Evolutionary conservation across 768 basidiomycete genomes (phyloP).

Genomic region (Calocera viscosa): DNA sequence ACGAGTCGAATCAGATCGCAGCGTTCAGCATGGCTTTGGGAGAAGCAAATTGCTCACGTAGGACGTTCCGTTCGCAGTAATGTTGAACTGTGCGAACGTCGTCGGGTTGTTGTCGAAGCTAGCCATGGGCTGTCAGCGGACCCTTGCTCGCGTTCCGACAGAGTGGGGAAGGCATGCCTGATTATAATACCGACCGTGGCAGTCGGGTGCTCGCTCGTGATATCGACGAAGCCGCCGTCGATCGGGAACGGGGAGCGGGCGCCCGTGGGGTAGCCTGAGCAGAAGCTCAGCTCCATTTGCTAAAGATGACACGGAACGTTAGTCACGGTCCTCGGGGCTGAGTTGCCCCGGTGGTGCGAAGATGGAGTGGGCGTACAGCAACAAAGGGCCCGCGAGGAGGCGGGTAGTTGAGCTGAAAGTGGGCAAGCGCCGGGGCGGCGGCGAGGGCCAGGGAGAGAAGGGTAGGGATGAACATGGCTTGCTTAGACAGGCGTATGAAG

Average conservation of each 20-base stretch:
- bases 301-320: neutral
- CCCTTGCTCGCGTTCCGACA: neutral
- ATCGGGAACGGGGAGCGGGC: conserved; percentile 63
- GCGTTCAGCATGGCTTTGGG: neutral
- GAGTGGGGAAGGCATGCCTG: neutral
- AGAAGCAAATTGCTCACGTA: neutral
- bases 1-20: no score
- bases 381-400: conserved; percentile 56
- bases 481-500: no score
- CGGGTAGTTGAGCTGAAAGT: conserved; percentile 74
- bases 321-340: conserved; percentile 16
- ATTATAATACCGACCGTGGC: conserved; percentile 28
- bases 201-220: conserved; percentile 51
- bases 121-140: neutral
- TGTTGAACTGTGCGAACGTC: conserved; percentile 50
- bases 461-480: conserved; percentile 31
- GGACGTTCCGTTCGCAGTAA: conserved; percentile 24
- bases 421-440: conserved; percentile 42
- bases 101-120: conserved; percentile 38
- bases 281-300: conserved; percentile 39
- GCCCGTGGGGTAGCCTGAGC: conserved; percentile 40
- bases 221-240: conserved; percentile 41
- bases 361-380: conserved; percentile 32
- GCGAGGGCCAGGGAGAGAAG: conserved; percentile 31
- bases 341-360: no score